These are phyloP conservation scores for Phytopythium montanum DNA, from an alignment of 352 stramenopile species.

Conservation along the genomic window DNA sequence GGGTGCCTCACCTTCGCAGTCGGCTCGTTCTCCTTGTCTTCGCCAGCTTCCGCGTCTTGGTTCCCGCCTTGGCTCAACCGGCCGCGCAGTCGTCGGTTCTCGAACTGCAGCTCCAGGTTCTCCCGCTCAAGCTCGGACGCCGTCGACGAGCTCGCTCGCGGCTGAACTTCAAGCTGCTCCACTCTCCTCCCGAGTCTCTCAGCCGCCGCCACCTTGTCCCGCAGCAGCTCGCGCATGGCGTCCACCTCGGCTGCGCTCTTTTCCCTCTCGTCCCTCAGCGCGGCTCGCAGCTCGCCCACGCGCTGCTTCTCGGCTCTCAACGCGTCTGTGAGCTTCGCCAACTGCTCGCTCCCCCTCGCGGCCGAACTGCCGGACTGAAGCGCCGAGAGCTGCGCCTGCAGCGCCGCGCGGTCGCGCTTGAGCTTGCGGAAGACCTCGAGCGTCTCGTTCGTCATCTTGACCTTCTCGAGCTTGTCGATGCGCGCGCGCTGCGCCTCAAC, in stretches of 20 bases:
- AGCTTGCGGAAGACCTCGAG: constrained; percentile 67
- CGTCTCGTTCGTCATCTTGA: constrained; percentile 80
- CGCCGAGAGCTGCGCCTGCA: constrained; percentile 30
- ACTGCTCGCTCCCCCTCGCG: constrained; percentile 23
- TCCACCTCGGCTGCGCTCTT: constrained; percentile 50
- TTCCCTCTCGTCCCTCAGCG: constrained; percentile 35
- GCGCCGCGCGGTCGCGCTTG: constrained; percentile 49
- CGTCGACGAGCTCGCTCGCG: no score
- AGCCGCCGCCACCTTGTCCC: constrained; percentile 42
- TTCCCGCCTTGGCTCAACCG: constrained; percentile 17
- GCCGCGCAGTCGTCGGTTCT: constrained; percentile 57
- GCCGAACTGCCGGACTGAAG: constrained; percentile 10
- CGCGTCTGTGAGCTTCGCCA: constrained; percentile 33
- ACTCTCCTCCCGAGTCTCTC: constrained; percentile 34
- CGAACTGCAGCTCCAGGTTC: constrained; percentile 59
- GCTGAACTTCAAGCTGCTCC: no score
- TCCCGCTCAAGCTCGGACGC: no score
- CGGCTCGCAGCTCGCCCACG: constrained; percentile 18
- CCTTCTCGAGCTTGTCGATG: constrained; percentile 77
- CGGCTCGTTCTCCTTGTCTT: not conserved
- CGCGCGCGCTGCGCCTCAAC: constrained; percentile 51
- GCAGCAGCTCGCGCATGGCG: constrained; percentile 41
- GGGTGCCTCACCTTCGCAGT: not conserved
- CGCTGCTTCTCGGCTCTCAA: constrained; percentile 34
- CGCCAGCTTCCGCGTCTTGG: constrained; percentile 2